Evolutionary conservation across 345 rosid species (phyloP).

Genomic region (Turnera subulata): DNA sequence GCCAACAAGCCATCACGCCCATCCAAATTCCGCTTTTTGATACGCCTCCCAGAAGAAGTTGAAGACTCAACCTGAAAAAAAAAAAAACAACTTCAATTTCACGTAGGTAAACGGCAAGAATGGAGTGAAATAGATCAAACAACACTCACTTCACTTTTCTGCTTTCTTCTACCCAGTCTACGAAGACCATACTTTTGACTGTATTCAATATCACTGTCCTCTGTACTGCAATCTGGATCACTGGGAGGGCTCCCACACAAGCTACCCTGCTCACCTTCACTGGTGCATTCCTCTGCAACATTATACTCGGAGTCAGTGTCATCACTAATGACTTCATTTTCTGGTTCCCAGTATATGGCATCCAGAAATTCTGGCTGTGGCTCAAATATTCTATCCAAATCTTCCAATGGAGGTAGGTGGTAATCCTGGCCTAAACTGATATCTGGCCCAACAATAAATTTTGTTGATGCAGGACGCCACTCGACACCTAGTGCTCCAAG

Average conservation of each 20-base stretch:
- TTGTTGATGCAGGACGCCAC: slow-evolving; percentile 25
- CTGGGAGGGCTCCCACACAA: slow-evolving; percentile 17
- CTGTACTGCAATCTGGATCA: slow-evolving; percentile 15
- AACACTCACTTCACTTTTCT: slow-evolving; percentile 16
- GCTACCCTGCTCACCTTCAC: slow-evolving; percentile 26
- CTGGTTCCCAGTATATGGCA: slow-evolving; percentile 28
- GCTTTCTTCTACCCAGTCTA: slow-evolving; percentile 21
- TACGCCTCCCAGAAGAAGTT: slow-evolving; percentile 15
- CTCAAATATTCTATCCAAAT: slow-evolving; percentile 26
- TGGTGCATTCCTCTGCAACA: slow-evolving; percentile 22
- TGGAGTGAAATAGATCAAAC: background rate
- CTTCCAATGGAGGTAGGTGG: slow-evolving; percentile 29
- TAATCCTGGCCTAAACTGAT: slow-evolving; percentile 25
- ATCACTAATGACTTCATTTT: slow-evolving; percentile 19
- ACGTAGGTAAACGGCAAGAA: background rate
- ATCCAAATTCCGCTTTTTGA: slow-evolving; percentile 18
- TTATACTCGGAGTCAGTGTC: slow-evolving; percentile 28
- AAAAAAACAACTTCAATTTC: slow-evolving; percentile 3
- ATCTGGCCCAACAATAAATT: slow-evolving; percentile 20
- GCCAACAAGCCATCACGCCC: slow-evolving; percentile 2
- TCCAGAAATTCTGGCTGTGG: slow-evolving; percentile 24
- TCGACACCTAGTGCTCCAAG: slow-evolving; percentile 28
- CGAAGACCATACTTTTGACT: slow-evolving; percentile 17
- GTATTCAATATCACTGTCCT: slow-evolving; percentile 16
- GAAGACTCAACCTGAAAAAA: slow-evolving; percentile 11